Evolutionary conservation across 2,329 filamentous ascomycete species (phyloP), one percentile per base, ranked within the genome.

Genomic region (Alternaria triticina): DNA sequence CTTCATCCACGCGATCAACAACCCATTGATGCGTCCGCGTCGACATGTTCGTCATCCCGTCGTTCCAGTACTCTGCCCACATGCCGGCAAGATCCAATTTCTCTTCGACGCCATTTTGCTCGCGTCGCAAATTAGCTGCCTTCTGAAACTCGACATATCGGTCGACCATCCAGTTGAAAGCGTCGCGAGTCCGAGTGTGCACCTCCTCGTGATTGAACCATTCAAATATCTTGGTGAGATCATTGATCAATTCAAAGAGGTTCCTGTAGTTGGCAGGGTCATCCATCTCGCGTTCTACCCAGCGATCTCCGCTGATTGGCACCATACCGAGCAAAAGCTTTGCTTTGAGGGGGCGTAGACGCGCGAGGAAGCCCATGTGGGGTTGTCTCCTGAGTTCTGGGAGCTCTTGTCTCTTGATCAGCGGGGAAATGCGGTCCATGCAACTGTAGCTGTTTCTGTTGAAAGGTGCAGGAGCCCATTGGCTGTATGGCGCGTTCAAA

Each of bases 11-110:
- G 1, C 69, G 70, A 22, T 68, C 64, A 4, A 68, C 61, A 3
- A 73, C 11, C 69, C 69, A 71, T 22, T 57, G 59, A 59, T 70
- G 68, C 8, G 70, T 68, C 0, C 65, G 61, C 10, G 46, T 46
- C 1, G 66, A 61, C 62, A 69, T 69, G 15, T 45, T 69, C 6
- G 57, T 46, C 20, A 59, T 51, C 4, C 52, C 25, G 6, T 57
- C 54, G 11, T 65, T 51, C 43, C 61, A 66, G 52, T 68, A 73
- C 23, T 70, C 68, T 4, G 61, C 67, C 69, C 69, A 73, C 64
- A 69, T 65, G 6, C 62, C 66, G 20, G 67, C 61, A n/a, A 71
- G 13, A 36, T 71, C 43, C 7, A 73, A 30, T 20, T 25, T 66
- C 28, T 69, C 64, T 22, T 10, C 6, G 5, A 65, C 43, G 0